These are phyloP conservation scores for Alnus glutinosa DNA, from an alignment of 306 rosid genomes.

Conservation along the genomic window DNA sequence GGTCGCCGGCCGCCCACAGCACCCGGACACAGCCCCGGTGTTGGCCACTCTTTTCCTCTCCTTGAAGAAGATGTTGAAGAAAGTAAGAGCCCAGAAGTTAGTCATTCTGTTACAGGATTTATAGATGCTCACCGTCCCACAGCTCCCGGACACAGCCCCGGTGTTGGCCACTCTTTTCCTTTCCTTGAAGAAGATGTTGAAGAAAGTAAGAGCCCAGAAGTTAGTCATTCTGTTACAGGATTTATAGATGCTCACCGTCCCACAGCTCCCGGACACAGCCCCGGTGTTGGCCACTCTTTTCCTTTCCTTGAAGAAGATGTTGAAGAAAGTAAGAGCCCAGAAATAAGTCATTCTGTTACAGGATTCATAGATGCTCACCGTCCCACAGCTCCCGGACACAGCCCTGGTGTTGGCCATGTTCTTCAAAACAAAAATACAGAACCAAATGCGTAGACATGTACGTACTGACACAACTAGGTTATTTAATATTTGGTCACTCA, in stretches of 20 bases:
- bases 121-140: constrained; percentile 37
- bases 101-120: background rate
- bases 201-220: constrained; percentile 23
- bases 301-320: too few species aligned
- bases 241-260: too few species aligned
- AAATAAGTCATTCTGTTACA: background rate
- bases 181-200: too few species aligned
- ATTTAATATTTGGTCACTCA: background rate
- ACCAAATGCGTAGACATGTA: constrained; percentile 12
- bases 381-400: too few species aligned
- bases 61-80: too few species aligned
- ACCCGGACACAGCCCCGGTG: constrained; percentile 80
- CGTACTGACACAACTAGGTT: background rate
- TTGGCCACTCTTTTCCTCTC: constrained; percentile 41
- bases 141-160: constrained; percentile 47
- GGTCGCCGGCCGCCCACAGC: constrained; percentile 64
- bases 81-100: constrained; percentile 23
- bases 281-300: constrained; percentile 34
- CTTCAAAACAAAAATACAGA: constrained; percentile 22
- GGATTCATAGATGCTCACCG: too few species aligned
- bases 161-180: constrained; percentile 33
- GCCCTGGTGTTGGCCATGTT: constrained; percentile 27
- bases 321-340: constrained; percentile 19
- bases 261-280: too few species aligned
- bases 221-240: too few species aligned